Conservation (phyloP, 2,329 filamentous ascomycete genomes). For the Sporothrix humicola region DNA sequence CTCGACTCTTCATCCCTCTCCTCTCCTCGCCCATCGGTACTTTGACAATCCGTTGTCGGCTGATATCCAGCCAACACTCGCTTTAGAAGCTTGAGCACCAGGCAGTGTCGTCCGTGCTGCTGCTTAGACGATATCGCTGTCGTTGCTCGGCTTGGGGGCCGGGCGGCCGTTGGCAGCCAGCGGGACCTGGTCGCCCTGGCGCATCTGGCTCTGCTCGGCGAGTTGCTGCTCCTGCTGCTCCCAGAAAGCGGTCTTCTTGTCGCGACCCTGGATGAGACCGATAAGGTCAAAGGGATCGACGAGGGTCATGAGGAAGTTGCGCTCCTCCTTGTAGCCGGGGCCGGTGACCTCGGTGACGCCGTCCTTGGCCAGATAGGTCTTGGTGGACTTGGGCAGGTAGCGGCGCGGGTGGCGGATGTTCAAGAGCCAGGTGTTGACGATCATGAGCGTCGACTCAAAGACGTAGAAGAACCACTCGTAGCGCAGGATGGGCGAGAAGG, state of each 20-base stretch:
- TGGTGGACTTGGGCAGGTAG: slow-evolving; percentile 56
- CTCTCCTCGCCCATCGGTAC: not conserved
- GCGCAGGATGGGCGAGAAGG: slow-evolving; percentile 57
- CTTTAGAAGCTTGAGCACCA: not conserved
- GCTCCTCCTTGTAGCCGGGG: slow-evolving; percentile 56
- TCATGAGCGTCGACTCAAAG: slow-evolving; percentile 61
- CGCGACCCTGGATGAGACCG: slow-evolving; percentile 38
- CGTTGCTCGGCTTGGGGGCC: slow-evolving; percentile 10
- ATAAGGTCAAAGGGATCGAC: slow-evolving; percentile 44
- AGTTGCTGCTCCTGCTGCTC: slow-evolving; percentile 29
- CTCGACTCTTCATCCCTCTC: not conserved
- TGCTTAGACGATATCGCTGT: not conserved
- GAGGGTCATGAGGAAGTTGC: slow-evolving; percentile 51
- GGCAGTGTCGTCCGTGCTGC: too few relatives aligned
- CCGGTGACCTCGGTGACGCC: slow-evolving; percentile 57
- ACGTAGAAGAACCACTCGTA: slow-evolving; percentile 66
- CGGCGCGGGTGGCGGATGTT: slow-evolving; percentile 58
- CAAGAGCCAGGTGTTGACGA: slow-evolving; percentile 56
- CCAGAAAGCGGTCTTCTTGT: slow-evolving; percentile 41
- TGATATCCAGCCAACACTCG: not conserved
- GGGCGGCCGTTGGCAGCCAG: slow-evolving; percentile 6
- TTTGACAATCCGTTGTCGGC: not conserved
- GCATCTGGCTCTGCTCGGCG: not conserved
- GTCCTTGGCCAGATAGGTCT: slow-evolving; percentile 57
- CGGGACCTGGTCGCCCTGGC: not conserved